A percentile compares a stretch with the other conserved stretches of the same genome.
These are phyloP conservation scores for Trichoderma hamatum DNA, from an alignment of 2,329 filamentous ascomycete genomes.

Conservation along the genomic window DNA sequence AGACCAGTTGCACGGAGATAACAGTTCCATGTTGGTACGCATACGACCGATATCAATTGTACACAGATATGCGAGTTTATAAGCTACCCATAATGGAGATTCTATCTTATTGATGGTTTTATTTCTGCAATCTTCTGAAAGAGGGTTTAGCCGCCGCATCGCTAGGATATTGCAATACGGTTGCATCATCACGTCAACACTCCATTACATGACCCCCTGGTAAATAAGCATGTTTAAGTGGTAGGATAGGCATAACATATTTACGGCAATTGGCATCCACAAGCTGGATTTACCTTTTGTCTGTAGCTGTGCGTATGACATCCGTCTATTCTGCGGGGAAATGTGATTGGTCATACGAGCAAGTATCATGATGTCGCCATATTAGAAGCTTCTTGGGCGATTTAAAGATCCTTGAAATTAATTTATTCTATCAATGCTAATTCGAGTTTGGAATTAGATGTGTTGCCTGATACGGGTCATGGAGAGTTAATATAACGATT, in stretches of 20 bases:
- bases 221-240: background rate
- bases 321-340: slow-evolving; percentile 5
- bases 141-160: background rate
- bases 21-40: background rate
- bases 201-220: background rate
- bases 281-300: background rate
- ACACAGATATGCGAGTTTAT: background rate
- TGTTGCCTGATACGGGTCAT: background rate
- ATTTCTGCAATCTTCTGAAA: background rate
- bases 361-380: slow-evolving; percentile 8
- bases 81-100: background rate
- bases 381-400: slow-evolving; percentile 3
- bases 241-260: background rate
- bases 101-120: background rate
- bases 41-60: background rate
- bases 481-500: background rate
- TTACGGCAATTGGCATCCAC: background rate
- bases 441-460: background rate
- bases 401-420: background rate
- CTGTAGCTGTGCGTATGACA: background rate
- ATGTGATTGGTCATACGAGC: background rate
- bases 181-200: slow-evolving; percentile 22
- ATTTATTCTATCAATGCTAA: background rate
- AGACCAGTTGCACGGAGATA: background rate
- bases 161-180: slow-evolving; percentile 14